Evolutionary conservation across 371 early-diverging fungal species (phyloP).

Genomic region (Zopfochytrium polystomum): DNA sequence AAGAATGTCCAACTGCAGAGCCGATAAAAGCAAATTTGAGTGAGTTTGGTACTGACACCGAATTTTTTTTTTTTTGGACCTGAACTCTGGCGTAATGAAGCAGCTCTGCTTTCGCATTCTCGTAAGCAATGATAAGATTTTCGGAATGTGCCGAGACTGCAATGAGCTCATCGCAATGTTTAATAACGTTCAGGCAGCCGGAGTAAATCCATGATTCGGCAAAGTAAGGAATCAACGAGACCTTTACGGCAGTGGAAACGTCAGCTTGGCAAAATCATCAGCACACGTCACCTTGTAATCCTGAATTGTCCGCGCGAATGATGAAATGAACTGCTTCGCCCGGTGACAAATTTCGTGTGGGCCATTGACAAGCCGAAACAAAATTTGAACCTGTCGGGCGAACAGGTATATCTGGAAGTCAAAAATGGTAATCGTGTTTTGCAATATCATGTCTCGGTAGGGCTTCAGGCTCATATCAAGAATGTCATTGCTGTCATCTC

Average conservation of each 20-base stretch:
- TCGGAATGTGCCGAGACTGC: slow-evolving; percentile 41
- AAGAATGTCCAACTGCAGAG: slow-evolving; percentile 65
- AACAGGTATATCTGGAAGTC: slow-evolving; percentile 93
- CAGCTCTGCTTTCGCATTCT: slow-evolving; percentile 72
- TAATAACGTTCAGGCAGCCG: slow-evolving; percentile 70
- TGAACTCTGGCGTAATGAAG: slow-evolving; percentile 61
- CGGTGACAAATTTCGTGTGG: slow-evolving; percentile 67
- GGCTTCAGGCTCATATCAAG: slow-evolving; percentile 72
- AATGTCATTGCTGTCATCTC: slow-evolving; percentile 84
- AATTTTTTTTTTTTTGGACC: no score
- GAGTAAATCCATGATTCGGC: slow-evolving; percentile 78
- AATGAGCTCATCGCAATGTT: slow-evolving; percentile 70
- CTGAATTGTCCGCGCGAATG: slow-evolving; percentile 66
- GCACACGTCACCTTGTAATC: slow-evolving; percentile 57
- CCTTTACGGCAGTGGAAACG: slow-evolving; percentile 28
- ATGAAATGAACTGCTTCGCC: slow-evolving; percentile 69
- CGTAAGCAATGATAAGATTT: slow-evolving; percentile 53
- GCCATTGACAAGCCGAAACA: slow-evolving; percentile 60
- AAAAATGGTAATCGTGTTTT: slow-evolving; percentile 87
- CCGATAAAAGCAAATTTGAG: background rate
- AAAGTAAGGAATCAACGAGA: slow-evolving; percentile 51
- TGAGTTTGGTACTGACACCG: background rate
- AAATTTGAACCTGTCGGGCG: slow-evolving; percentile 77
- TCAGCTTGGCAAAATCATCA: slow-evolving; percentile 1
- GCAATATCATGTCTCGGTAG: slow-evolving; percentile 81